A percentile compares a stretch with the other conserved stretches of the same genome.
phyloP scores from a whole-genome alignment of 2,329 filamentous ascomycete genomes.

The Helicocarpus griseus region DNA sequence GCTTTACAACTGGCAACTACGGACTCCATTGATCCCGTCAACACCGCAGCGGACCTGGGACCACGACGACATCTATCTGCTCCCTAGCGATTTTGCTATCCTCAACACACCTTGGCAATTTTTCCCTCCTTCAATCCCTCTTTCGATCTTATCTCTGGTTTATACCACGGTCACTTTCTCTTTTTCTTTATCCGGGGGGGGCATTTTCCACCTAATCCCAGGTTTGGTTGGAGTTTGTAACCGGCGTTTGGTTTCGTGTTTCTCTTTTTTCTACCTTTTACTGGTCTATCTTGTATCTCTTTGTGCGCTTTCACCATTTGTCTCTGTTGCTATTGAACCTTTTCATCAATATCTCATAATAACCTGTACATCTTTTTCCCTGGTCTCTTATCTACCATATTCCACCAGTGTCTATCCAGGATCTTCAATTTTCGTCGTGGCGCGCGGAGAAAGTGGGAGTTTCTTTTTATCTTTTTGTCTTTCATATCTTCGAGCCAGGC shows the following conservation, averaged over 20 bases:
- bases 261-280: slow-evolving; percentile 1
- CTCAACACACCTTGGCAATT: neutral
- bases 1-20: too few relatives aligned
- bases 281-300: too few relatives aligned
- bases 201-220: neutral
- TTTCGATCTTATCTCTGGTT: neutral
- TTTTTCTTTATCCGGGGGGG: neutral
- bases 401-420: too few relatives aligned
- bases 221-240: neutral
- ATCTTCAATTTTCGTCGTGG: too few relatives aligned
- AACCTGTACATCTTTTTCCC: too few relatives aligned
- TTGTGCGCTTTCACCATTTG: too few relatives aligned
- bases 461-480: neutral
- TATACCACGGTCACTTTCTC: neutral
- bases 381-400: neutral
- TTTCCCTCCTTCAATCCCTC: neutral
- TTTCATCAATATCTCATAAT: neutral
- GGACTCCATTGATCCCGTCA: too few relatives aligned
- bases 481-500: too few relatives aligned
- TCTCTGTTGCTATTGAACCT: too few relatives aligned
- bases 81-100: neutral
- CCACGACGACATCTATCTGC: neutral
- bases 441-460: neutral
- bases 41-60: too few relatives aligned
- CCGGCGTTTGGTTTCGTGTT: too few relatives aligned